phyloP scores from a whole-genome alignment of 2,329 filamentous ascomycete species.

The Clarireedia homoeocarpa region DNA sequence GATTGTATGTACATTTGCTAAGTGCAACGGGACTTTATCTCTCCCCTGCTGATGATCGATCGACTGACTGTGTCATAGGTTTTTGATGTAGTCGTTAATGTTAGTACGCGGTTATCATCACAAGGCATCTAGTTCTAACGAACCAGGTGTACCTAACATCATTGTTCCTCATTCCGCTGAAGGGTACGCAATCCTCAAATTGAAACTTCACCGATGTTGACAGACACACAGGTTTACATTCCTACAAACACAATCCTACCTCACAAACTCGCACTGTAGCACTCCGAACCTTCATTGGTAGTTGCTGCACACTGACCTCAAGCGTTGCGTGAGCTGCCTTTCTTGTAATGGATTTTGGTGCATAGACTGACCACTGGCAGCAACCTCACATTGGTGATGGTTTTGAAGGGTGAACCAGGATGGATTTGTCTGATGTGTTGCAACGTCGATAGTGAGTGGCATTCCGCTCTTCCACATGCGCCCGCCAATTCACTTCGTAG shows the following conservation, averaged over 20 bases:
- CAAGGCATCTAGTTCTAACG: background rate
- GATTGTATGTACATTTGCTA: constrained; percentile 35
- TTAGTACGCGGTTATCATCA: background rate
- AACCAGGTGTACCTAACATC: constrained; percentile 46
- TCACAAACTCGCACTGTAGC: constrained; percentile 43
- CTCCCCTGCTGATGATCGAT: background rate
- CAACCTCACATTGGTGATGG: constrained; percentile 51
- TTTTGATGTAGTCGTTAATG: constrained; percentile 51
- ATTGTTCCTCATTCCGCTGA: constrained; percentile 54
- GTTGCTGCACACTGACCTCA: constrained; percentile 47
- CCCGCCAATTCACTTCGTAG: constrained; percentile 27
- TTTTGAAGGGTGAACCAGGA: constrained; percentile 51
- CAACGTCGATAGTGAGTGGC: constrained; percentile 49
- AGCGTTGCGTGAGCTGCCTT: constrained; percentile 43
- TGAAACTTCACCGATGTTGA: background rate
- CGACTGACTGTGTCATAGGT: background rate
- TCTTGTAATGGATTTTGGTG: background rate
- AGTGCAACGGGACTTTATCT: background rate
- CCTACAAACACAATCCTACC: constrained; percentile 40
- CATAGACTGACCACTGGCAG: constrained; percentile 26
- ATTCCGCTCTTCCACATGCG: background rate
- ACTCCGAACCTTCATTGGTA: constrained; percentile 51
- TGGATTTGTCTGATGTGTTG: constrained; percentile 61
- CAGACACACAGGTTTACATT: constrained; percentile 41
- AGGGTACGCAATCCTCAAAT: constrained; percentile 34